Percentiles rank a stretch among this genome's conserved stretches.
These are phyloP conservation scores for Erodium texanum DNA, from an alignment of 441 rosid species.

Conservation along the genomic window DNA sequence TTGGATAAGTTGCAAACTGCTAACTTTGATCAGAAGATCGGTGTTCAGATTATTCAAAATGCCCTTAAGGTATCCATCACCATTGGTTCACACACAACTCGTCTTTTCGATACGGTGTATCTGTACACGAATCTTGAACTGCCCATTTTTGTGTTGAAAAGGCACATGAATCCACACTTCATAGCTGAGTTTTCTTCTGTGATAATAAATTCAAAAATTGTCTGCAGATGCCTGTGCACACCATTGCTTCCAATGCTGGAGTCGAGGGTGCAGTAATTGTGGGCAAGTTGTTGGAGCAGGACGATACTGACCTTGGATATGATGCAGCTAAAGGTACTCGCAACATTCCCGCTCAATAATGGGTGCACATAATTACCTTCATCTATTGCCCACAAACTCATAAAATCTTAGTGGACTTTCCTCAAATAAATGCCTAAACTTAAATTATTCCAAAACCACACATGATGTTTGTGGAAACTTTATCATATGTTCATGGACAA, in stretches of 20 bases:
- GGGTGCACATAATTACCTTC: too few species aligned
- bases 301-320: conserved; percentile 54
- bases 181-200: not conserved
- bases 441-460: too few species aligned
- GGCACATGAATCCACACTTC: not conserved
- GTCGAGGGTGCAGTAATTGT: conserved; percentile 58
- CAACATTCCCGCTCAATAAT: conserved; percentile 7
- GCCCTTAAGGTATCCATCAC: conserved; percentile 11
- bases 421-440: too few species aligned
- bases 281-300: conserved; percentile 73
- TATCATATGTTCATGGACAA: too few species aligned
- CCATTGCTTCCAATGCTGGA: conserved; percentile 84
- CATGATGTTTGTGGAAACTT: too few species aligned
- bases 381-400: too few species aligned
- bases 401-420: too few species aligned
- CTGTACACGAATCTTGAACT: not conserved
- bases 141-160: not conserved
- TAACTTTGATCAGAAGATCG: conserved; percentile 77
- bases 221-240: conserved; percentile 50
- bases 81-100: conserved; percentile 12
- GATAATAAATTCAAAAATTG: not conserved
- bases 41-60: conserved; percentile 54
- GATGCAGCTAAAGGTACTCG: conserved; percentile 81
- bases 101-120: conserved; percentile 10
- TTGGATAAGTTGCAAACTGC: conserved; percentile 54